A percentile compares a stretch with the other conserved stretches of the same genome.
These are phyloP conservation scores for Erodium texanum DNA, from an alignment of 441 rosid species.

Conservation along the genomic window DNA sequence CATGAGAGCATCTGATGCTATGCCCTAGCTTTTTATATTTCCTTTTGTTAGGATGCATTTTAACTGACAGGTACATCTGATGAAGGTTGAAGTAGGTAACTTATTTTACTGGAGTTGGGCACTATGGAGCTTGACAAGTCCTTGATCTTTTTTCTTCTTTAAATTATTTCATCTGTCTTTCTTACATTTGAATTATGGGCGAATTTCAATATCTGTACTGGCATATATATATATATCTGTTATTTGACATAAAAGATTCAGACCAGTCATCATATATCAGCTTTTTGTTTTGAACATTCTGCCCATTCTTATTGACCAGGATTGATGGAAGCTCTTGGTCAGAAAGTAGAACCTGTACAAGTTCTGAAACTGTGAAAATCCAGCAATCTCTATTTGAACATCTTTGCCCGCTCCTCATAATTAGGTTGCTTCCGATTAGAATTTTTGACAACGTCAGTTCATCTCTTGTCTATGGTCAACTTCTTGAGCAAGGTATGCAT, in stretches of 20 bases:
- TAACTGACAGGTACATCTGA: not conserved
- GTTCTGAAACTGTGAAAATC: slow-evolving; percentile 29
- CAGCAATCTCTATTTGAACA: slow-evolving; percentile 58
- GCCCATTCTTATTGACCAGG: slow-evolving; percentile 21
- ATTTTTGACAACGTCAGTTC: slow-evolving; percentile 56
- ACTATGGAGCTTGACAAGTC: not conserved
- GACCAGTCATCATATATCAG: not conserved
- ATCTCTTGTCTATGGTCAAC: slow-evolving; percentile 49
- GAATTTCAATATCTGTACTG: not conserved
- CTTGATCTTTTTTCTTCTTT: not conserved
- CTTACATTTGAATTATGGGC: not conserved
- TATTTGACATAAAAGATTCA: not conserved
- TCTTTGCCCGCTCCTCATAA: slow-evolving; percentile 80
- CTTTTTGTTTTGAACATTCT: slow-evolving; percentile 12
- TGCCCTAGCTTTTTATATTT: not conserved
- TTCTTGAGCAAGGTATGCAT: slow-evolving; percentile 38
- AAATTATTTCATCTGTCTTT: slow-evolving; percentile 3
- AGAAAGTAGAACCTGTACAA: slow-evolving; percentile 28
- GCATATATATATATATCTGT: slow-evolving; percentile 1
- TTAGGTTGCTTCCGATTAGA: slow-evolving; percentile 76
- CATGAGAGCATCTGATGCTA: not conserved
- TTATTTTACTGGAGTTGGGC: not conserved
- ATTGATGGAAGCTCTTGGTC: slow-evolving; percentile 30
- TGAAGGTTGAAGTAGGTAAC: not conserved
- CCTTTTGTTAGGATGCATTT: not conserved